These are phyloP conservation scores for Hanseniaspora guilliermondii DNA, from an alignment of 805 yeast species.

Conservation along the genomic window DNA sequence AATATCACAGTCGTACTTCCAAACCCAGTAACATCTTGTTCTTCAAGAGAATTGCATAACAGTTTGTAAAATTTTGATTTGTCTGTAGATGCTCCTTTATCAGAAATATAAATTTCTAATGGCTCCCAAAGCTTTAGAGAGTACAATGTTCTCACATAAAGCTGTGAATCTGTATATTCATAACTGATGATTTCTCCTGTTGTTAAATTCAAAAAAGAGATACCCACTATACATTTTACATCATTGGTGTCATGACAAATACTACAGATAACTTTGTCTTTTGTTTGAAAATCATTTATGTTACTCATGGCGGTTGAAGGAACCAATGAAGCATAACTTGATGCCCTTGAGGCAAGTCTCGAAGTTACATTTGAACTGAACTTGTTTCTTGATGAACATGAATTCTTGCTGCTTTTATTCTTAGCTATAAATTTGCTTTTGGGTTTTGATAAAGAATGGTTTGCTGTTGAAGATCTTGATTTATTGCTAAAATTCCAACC, in stretches of 20 bases:
- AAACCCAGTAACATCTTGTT: not conserved
- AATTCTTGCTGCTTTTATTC: not conserved
- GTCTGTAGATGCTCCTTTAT: not conserved
- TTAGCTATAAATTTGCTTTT: not conserved
- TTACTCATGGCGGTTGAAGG: not conserved
- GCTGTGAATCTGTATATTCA: slow-evolving; percentile 34
- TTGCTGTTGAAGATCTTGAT: not conserved
- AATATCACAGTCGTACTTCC: not conserved
- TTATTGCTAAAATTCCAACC: slow-evolving; percentile 1
- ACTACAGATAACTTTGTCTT: slow-evolving; percentile 21
- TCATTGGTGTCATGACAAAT: slow-evolving; percentile 23
- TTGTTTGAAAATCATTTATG: not conserved
- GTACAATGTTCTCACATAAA: slow-evolving; percentile 35
- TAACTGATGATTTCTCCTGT: slow-evolving; percentile 31
- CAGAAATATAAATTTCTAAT: slow-evolving; percentile 22
- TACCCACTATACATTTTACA: slow-evolving; percentile 28
- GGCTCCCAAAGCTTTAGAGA: slow-evolving; percentile 29
- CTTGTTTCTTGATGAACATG: not conserved
- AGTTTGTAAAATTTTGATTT: not conserved
- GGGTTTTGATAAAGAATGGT: not conserved
- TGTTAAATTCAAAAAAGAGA: slow-evolving; percentile 30
- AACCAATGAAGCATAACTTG: not conserved
- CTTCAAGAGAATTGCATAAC: not conserved
- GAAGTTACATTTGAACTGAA: not conserved
- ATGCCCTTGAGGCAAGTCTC: not conserved